phyloP scores from a whole-genome alignment of 495 filamentous ascomycete species.

The Bathelium albidoporum region DNA sequence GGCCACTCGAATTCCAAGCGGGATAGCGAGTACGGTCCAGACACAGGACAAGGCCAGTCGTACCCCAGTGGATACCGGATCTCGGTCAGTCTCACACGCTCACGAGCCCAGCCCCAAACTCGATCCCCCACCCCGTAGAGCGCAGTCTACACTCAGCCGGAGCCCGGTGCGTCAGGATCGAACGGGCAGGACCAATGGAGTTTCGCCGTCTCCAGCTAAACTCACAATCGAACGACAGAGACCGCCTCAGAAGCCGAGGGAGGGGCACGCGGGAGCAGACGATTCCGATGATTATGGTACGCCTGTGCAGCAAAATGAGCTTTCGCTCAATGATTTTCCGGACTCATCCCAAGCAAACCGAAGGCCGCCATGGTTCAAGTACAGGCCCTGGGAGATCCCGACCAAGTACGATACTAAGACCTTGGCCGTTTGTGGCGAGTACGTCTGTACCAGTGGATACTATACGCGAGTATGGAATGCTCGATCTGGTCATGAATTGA shows the following conservation, averaged over 20 bases:
- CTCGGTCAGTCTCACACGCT: background rate
- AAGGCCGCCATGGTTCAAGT: conserved; percentile 62
- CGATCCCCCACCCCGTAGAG: background rate
- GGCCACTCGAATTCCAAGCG: background rate
- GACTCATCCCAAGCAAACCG: conserved; percentile 79
- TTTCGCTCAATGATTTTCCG: conserved; percentile 52
- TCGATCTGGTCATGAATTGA: conserved; percentile 64
- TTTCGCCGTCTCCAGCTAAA: background rate
- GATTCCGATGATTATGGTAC: conserved; percentile 24
- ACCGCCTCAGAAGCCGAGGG: background rate
- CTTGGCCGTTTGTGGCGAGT: conserved; percentile 78
- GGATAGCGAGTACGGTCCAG: background rate
- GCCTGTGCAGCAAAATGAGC: conserved; percentile 12
- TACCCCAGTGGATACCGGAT: background rate
- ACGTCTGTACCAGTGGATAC: conserved; percentile 75
- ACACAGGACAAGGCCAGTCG: background rate
- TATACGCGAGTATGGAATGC: conserved; percentile 81
- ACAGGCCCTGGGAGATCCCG: conserved; percentile 61
- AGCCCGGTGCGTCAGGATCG: background rate
- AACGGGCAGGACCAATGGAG: conserved; percentile 6
- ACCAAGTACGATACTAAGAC: conserved; percentile 75
- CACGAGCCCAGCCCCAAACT: background rate
- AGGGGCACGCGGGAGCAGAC: conserved; percentile 4
- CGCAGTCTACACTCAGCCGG: background rate
- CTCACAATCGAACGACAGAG: background rate